phyloP scores from a whole-genome alignment of 225 moss, liverwort and hornwort genomes.

The Rhytidiadelphus loreus region DNA sequence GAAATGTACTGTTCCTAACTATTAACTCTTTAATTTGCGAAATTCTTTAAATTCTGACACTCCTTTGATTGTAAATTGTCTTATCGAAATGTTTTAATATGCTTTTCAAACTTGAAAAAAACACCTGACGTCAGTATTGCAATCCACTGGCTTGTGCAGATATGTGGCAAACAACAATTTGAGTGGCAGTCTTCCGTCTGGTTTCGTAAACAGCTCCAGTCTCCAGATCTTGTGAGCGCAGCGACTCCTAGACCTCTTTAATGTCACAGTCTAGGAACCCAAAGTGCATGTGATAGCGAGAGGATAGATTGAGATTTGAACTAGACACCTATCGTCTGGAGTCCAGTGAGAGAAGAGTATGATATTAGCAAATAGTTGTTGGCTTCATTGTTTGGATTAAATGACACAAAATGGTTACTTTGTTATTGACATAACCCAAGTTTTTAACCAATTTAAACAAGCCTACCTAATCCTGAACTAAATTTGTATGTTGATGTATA shows the following conservation, averaged over 20 bases:
- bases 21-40: not conserved
- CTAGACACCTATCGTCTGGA: no score
- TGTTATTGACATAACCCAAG: no score
- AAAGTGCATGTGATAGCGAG: not conserved
- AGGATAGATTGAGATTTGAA: not conserved
- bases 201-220: not conserved
- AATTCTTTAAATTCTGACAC: not conserved
- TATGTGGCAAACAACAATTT: constrained; percentile 10
- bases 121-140: not conserved
- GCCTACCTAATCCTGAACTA: not conserved
- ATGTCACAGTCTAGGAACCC: not conserved
- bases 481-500: not conserved
- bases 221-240: constrained; percentile 11
- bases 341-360: not conserved
- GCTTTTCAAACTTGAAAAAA: not conserved
- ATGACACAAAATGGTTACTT: not conserved
- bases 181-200: not conserved
- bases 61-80: not conserved
- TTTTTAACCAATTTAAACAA: not conserved
- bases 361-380: not conserved
- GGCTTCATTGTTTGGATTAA: not conserved
- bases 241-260: not conserved
- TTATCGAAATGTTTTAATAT: not conserved
- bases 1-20: not conserved
- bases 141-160: not conserved